A percentile compares a stretch with the other conserved stretches of the same genome.
phyloP scores from a whole-genome alignment of 1,284 basidiomycete species.

The Rhodotorula sp. region DNA sequence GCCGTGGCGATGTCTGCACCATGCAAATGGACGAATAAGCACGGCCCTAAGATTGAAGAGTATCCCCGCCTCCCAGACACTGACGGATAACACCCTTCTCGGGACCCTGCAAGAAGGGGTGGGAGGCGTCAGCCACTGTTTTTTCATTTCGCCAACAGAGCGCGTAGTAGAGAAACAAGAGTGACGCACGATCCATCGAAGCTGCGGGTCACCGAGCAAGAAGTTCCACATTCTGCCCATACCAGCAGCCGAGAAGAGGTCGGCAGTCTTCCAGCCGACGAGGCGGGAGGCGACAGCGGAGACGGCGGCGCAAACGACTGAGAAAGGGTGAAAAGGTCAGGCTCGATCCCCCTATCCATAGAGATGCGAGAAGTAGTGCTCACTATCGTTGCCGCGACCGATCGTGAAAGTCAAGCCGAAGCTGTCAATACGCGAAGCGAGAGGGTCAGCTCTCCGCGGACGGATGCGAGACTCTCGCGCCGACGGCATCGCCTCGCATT shows the following conservation, averaged over 20 bases:
- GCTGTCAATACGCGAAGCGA: constrained; percentile 53
- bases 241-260: constrained; percentile 65
- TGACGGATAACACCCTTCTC: constrained; percentile 64
- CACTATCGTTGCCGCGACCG: constrained; percentile 82
- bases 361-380: neutral
- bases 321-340: constrained; percentile 45
- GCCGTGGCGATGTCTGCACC: constrained; percentile 53
- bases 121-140: constrained; percentile 28
- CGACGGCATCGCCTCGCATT: too few species aligned
- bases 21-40: neutral
- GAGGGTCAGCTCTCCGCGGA: too few species aligned
- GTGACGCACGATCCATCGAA: constrained; percentile 67
- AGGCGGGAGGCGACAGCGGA: constrained; percentile 72
- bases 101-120: constrained; percentile 64
- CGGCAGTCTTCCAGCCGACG: constrained; percentile 77
- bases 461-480: constrained; percentile 35
- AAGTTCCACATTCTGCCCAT: constrained; percentile 71
- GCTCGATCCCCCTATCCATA: constrained; percentile 51
- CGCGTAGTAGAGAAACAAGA: too few species aligned
- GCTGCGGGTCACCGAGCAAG: constrained; percentile 78
- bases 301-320: constrained; percentile 74
- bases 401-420: constrained; percentile 98
- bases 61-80: neutral
- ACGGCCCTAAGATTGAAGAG: too few species aligned
- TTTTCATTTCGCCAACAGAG: constrained; percentile 31